Evolutionary conservation across 1,284 basidiomycete species (phyloP).

Genomic region (Naganishia liquefaciens): DNA sequence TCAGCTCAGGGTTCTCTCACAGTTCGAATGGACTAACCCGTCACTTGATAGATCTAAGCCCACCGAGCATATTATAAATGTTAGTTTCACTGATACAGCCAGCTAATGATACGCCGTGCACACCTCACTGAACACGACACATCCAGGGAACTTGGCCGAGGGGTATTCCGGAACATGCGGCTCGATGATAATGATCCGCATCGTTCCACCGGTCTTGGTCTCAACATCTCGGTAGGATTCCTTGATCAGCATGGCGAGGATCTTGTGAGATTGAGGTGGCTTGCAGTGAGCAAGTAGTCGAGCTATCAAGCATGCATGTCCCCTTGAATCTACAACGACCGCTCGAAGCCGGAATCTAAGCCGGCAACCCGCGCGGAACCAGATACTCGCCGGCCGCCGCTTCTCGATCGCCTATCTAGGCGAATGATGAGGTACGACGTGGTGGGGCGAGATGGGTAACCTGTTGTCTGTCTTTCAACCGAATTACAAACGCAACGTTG

Average conservation of each 20-base stretch:
- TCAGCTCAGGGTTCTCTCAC: too few relatives aligned
- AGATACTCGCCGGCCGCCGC: neutral
- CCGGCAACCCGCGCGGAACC: neutral
- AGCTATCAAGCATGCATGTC: neutral
- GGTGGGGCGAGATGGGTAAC: constrained; percentile 8
- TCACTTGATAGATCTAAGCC: constrained; percentile 57
- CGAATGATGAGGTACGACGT: neutral
- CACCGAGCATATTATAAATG: neutral
- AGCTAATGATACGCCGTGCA: neutral
- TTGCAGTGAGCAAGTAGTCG: neutral
- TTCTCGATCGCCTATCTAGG: neutral
- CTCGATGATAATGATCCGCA: constrained; percentile 63
- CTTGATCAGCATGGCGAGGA: constrained; percentile 69
- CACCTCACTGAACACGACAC: constrained; percentile 48
- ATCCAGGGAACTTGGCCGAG: constrained; percentile 54
- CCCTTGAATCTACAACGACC: neutral
- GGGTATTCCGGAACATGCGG: constrained; percentile 53
- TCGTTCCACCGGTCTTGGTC: constrained; percentile 65
- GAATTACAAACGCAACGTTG: neutral
- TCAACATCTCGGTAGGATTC: constrained; percentile 74
- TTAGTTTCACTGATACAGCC: neutral
- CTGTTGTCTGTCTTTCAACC: neutral
- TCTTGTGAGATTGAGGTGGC: neutral
- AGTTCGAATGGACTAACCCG: constrained; percentile 33
- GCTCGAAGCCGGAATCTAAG: neutral